Evolutionary conservation across 345 rosid genomes (phyloP), one percentile per base, ranked within the genome.

Genomic region (Dipteronia sinensis): DNA sequence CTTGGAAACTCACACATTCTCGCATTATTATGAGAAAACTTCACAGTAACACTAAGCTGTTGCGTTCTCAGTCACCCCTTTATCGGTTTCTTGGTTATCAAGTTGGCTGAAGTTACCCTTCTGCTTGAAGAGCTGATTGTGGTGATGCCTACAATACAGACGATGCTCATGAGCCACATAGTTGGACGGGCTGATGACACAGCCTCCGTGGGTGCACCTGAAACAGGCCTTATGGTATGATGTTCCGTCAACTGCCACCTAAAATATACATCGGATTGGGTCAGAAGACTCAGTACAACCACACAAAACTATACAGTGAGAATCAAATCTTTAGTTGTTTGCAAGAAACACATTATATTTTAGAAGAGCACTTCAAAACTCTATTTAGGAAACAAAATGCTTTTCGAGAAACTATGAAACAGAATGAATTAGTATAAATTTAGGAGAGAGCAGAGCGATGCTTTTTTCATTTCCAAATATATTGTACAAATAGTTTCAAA

Each of bases 151-250:
- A 77, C 92, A 92, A 73, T 87, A 90, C 65, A 87, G 86, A 31
- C 88, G 90, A 4, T 89, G 90, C 73, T 87, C 89, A 51, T 90
- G 94, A 5, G 97, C 90, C 25, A 90, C 83, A 56, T 85, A 92
- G 79, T 86, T 88, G 11, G 93, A 87, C 0, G 92, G 89, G 81
- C 92, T 92, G 73, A 92, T 87, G 20, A 89, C 78, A 55, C 94
- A 92, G 19, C 96, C 92, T 71, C 96, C 96, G 13, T 89, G 92
- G 20, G 80, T 77, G 80, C 96, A 92, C 80, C 92, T 89, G 92
- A 92, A 92, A 76, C 97, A 92, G 34, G 84, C 78, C 78, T 77
- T 90, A 71, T 92, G 97, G 74, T 90, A 89, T 15, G 90, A 86
- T 9, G 84, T 84, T 13, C 94, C 92, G 61, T 92, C 97, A 2